Conservation (phyloP, 176 grass and related monocot genomes). For the Rhynchospora breviuscula region DNA sequence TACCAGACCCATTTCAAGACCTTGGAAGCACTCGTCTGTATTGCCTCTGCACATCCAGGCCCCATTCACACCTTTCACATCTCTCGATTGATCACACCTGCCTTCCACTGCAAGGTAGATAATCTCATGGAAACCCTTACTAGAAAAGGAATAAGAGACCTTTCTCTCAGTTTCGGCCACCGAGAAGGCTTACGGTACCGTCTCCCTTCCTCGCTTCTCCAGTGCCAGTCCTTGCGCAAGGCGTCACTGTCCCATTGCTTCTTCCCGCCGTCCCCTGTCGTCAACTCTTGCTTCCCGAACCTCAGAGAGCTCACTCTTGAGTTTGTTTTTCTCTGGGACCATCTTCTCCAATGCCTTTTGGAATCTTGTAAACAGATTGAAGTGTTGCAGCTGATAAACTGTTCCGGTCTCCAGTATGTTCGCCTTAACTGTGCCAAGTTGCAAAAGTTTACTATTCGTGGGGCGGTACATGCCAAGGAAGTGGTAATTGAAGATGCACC, state of each 20-base stretch:
- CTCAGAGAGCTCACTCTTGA: conserved; percentile 5
- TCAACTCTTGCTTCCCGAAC: conserved; percentile 17
- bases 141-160: conserved; percentile 17
- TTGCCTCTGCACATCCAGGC: no score
- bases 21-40: neutral
- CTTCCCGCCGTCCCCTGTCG: neutral
- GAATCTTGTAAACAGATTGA: conserved; percentile 10
- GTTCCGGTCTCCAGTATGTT: conserved; percentile 18
- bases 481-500: conserved; percentile 24
- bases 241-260: conserved; percentile 3
- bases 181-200: neutral
- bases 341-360: conserved; percentile 22
- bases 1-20: no score
- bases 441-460: conserved; percentile 16
- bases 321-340: conserved; percentile 23
- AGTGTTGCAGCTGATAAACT: conserved; percentile 13
- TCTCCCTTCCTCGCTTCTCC: conserved; percentile 3
- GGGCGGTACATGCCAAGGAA: neutral
- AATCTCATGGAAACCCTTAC: conserved; percentile 5
- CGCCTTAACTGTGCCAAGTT: conserved; percentile 13
- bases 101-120: neutral
- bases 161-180: neutral
- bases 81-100: neutral
- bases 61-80: neutral
- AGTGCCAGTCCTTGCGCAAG: conserved; percentile 9